Evolutionary conservation across 371 early-diverging fungal species (phyloP).

Genomic region (Syncephalastrum contaminatum): DNA sequence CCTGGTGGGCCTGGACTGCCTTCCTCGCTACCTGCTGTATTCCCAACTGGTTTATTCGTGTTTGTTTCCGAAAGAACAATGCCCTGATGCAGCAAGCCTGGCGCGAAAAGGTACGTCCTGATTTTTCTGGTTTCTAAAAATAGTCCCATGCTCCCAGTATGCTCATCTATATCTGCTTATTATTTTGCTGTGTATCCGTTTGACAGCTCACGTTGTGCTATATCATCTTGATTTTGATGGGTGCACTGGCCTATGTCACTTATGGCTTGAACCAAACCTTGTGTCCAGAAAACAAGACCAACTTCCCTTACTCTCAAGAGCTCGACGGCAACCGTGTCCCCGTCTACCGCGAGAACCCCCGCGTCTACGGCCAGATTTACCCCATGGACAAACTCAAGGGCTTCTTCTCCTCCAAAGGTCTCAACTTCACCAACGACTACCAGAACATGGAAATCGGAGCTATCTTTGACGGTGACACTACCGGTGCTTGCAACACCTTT

Average conservation of each 20-base stretch:
- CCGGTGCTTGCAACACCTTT: conserved; percentile 32
- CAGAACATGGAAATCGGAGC: conserved; percentile 47
- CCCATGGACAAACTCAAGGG: conserved; percentile 32
- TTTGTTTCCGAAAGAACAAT: conserved; percentile 43
- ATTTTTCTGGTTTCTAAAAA: conserved; percentile 3
- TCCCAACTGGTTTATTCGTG: conserved; percentile 50
- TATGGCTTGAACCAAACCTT: conserved; percentile 58
- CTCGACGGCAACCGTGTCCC: conserved; percentile 31
- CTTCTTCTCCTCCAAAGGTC: conserved; percentile 36
- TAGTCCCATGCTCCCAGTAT: background rate
- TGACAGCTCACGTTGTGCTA: conserved; percentile 58
- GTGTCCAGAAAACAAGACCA: conserved; percentile 35
- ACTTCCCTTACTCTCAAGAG: conserved; percentile 28
- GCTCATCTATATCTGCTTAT: conserved; percentile 1
- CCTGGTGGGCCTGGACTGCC: conserved; percentile 55
- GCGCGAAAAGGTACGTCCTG: conserved; percentile 61
- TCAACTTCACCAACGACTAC: conserved; percentile 49
- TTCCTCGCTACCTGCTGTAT: conserved; percentile 57
- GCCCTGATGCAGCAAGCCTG: conserved; percentile 62
- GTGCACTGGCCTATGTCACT: conserved; percentile 67
- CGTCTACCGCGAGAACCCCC: conserved; percentile 36
- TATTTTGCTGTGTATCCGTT: conserved; percentile 3
- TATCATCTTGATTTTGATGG: conserved; percentile 69
- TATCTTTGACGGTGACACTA: conserved; percentile 48
- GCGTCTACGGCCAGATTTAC: conserved; percentile 52